These are phyloP conservation scores for Cryptosporidium baileyi DNA, from an alignment of 169 alveolate genomes.

Conservation along the genomic window DNA sequence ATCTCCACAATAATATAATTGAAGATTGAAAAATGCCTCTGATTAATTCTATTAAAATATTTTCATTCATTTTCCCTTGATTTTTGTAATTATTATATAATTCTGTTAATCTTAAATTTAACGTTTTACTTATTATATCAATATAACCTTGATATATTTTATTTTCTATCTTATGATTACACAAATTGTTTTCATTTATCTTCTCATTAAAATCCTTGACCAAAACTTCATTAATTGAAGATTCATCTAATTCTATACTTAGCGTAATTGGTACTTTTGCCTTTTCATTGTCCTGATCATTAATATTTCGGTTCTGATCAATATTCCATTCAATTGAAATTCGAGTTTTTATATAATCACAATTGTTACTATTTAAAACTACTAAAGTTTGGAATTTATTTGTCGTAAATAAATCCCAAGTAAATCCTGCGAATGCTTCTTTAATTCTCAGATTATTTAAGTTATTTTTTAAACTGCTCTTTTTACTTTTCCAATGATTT, in stretches of 20 bases:
- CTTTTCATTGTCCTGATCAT: neutral
- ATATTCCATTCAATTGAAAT: constrained; percentile 58
- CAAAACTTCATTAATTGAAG: neutral
- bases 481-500: constrained; percentile 30
- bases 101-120: constrained; percentile 26
- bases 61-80: constrained; percentile 1
- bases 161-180: neutral
- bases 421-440: constrained; percentile 65
- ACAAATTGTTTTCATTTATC: neutral
- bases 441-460: constrained; percentile 10
- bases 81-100: neutral
- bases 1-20: constrained; percentile 39
- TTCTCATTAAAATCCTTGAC: neutral
- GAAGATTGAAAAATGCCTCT: constrained; percentile 53
- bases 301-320: neutral
- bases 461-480: neutral
- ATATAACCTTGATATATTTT: constrained; percentile 40
- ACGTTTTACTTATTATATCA: constrained; percentile 3
- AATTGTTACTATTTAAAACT: neutral
- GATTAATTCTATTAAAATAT: constrained; percentile 29
- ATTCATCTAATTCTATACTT: neutral
- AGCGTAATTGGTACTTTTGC: neutral
- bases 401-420: constrained; percentile 57
- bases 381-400: constrained; percentile 48
- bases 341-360: neutral